These are phyloP conservation scores for Amanita phalloides DNA, from an alignment of 768 basidiomycete species.

Conservation along the genomic window DNA sequence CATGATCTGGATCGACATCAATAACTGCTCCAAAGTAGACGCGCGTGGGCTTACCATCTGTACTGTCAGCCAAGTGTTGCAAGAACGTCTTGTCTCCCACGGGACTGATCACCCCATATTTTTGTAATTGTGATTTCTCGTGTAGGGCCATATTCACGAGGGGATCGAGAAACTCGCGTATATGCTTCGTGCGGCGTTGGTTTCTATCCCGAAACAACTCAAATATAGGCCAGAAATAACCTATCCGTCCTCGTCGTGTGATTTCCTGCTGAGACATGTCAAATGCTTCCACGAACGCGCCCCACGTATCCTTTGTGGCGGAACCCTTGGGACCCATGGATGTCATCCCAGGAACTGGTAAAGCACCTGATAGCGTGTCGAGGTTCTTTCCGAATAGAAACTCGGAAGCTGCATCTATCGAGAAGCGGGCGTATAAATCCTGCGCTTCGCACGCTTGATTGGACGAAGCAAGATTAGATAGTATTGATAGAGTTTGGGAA, in stretches of 20 bases:
- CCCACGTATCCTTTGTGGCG: conserved; percentile 48
- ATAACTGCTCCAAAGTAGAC: not conserved
- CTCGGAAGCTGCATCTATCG: conserved; percentile 62
- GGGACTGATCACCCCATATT: conserved; percentile 24
- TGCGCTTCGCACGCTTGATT: conserved; percentile 48
- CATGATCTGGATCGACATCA: conserved; percentile 32
- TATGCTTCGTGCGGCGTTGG: conserved; percentile 33
- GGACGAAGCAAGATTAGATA: conserved; percentile 28
- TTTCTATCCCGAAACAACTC: conserved; percentile 50
- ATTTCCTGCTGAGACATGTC: conserved; percentile 43
- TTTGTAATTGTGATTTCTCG: conserved; percentile 27
- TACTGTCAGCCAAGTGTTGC: conserved; percentile 55
- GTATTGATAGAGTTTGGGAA: conserved; percentile 32
- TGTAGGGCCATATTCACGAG: conserved; percentile 44
- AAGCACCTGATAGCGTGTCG: conserved; percentile 42
- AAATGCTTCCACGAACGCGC: conserved; percentile 50
- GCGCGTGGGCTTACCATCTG: conserved; percentile 32
- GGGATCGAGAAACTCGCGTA: conserved; percentile 54
- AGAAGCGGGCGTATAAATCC: conserved; percentile 58
- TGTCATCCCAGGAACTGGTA: conserved; percentile 38
- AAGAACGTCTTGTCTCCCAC: conserved; percentile 52
- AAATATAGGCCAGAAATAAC: conserved; percentile 49
- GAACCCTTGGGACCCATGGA: conserved; percentile 48
- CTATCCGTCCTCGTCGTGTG: conserved; percentile 37
- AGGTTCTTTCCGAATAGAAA: conserved; percentile 62